A percentile compares a stretch with the other conserved stretches of the same genome.
phyloP scores from a whole-genome alignment of 106 monocot genomes.

The Apostasia shenzhenica region DNA sequence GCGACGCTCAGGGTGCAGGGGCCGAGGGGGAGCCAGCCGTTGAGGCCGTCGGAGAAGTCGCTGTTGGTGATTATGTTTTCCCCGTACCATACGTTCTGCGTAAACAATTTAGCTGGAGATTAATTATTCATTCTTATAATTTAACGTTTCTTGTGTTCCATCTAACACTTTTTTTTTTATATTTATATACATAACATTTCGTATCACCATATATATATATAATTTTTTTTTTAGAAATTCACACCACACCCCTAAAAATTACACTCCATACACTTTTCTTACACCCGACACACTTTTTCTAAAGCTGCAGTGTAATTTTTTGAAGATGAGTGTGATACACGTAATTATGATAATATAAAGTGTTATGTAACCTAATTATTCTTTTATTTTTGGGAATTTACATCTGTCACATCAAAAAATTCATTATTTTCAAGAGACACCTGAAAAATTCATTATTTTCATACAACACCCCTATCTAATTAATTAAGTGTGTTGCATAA shows the following conservation, averaged over 20 bases:
- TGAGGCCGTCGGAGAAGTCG: slow-evolving; percentile 47
- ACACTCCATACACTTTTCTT: too few species aligned
- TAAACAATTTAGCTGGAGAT: neutral
- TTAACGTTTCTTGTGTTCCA: neutral
- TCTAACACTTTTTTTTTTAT: neutral
- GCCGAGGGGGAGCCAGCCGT: slow-evolving; percentile 74
- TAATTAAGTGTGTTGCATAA: too few species aligned
- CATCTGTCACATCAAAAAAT: too few species aligned
- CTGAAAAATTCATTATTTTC: too few species aligned
- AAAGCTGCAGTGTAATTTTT: too few species aligned
- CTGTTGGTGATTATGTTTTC: slow-evolving; percentile 72
- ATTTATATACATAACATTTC: too few species aligned
- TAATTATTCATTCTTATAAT: neutral
- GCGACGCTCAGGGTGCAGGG: slow-evolving; percentile 49
- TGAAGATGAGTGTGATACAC: too few species aligned
- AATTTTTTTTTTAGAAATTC: neutral
- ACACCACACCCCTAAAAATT: neutral
- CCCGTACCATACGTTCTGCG: slow-evolving; percentile 58
- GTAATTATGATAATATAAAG: neutral
- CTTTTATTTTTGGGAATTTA: neutral
- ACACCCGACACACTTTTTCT: too few species aligned
- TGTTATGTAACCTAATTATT: neutral
- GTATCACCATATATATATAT: too few species aligned
- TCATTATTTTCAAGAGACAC: too few species aligned
- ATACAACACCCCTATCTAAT: too few species aligned